Base-by-base conservation (phyloP, 1,139 yeast species). In the Pichia inconspicua region DNA sequence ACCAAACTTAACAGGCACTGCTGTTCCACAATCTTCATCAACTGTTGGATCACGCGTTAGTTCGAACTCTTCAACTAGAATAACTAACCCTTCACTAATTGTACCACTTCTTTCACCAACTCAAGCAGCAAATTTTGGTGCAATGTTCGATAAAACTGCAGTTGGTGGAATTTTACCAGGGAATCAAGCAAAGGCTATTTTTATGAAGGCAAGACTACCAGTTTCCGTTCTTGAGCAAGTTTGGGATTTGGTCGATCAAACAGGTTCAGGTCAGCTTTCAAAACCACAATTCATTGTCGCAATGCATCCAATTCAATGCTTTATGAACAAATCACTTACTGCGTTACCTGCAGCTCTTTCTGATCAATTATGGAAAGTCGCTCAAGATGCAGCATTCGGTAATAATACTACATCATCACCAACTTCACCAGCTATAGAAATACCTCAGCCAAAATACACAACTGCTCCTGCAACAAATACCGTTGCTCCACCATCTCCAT, bases 221-320 rank as follows among this genome's bases (percentile, higher is more conserved):
- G 78, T 82, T 37, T 76, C 78, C 28, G 76, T 82, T 1, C 72
- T 92, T 57, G 95, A 95, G 48, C 86, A 84, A 61, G 82, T 92
- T 49, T 92, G 98, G 98, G 76, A 77, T 50, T 72, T 92, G 54
- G 92, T 86, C 32, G 98, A 94, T 64, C 77, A 80, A 51, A 77
- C 78, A 49, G 82, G 81, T 56, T 66, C 77, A 3, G 98, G 98
- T 7, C 73, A 76, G 47, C 76, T 92, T 59, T 75, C 77, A 51
- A 77, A 80, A 60, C 74, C 81, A 25, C 90, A 87, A 58, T 92
- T 94, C 60, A 78, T 87, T 37, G 77, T 92, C 58, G 97, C 98
- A 9, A 92, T 94, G 98, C 95, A 87, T 67, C 74, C 94, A 62
- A 87, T 94, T 53, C 97, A 90, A 65, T 82, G 89, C 47, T 70